Base-by-base conservation (phyloP, 2,329 filamentous ascomycete species). In the Penicillium rolfsii region DNA sequence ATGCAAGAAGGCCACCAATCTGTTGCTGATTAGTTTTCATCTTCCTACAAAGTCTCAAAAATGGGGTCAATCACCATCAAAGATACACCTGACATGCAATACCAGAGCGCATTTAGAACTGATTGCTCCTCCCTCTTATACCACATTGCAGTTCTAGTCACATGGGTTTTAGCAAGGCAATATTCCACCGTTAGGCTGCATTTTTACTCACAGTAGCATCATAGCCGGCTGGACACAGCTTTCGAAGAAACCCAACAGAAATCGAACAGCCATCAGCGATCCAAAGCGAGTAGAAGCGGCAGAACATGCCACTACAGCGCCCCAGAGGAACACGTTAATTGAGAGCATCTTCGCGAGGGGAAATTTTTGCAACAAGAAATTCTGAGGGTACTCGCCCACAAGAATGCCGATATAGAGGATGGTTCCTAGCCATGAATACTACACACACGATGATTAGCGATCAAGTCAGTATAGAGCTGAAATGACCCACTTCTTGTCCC, bases 31-130 rank as follows among this genome's bases (percentile, higher is more conserved):
- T 49, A 38, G 33, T n/a, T n/a, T 26, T 11, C 12, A 16, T 19
- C 11, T 28, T 33, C 12, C 5, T 22, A 7, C n/a, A 5, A 54
- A 11, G 28, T 28, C 24, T 28, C 8, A 24, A 46, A 2, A 28
- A 28, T 33, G 22, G 16, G 9, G 12, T 2, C 22, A 22, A 7
- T 52, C 38, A 87, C 72, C 89, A 80, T 79, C 72, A 87, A 83
- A 7, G 83, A 83, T 1, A 81, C 81, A 1, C 88, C 87, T 69
- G 89, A 89, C 86, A 89, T 90, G 83, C 88, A 89, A 71, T 89
- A 87, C 87, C 87, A 90, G 70, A 85, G 88, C 0, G 85, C 87
- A 5, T 89, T 86, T 26, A 85, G 81, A 0, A 83, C 72, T 0
- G 87, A 82, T 69, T 90, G 88, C 67, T 90, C 87, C 56, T 87